phyloP scores from a whole-genome alignment of 2,329 filamentous ascomycete species.

The Penicillium freii region DNA sequence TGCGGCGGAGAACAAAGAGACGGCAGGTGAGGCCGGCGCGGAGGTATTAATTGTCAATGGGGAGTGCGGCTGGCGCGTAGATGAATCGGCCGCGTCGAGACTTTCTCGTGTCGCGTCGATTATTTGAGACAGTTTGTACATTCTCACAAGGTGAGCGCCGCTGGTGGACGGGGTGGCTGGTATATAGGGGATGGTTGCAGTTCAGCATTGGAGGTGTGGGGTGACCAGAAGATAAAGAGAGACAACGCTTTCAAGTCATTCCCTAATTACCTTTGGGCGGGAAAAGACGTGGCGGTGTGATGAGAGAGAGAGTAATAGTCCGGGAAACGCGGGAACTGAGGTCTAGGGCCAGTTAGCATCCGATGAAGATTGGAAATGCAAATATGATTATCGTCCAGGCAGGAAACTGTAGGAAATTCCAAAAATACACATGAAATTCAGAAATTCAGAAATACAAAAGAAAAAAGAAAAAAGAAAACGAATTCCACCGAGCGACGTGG shows the following conservation, averaged over 20 bases:
- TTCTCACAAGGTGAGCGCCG: conserved; percentile 19
- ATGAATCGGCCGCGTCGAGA: conserved; percentile 25
- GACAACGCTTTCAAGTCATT: conserved; percentile 10
- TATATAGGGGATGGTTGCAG: conserved; percentile 15
- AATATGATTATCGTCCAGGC: background rate
- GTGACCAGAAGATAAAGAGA: conserved; percentile 3
- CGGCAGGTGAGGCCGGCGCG: conserved; percentile 39
- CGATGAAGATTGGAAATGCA: background rate
- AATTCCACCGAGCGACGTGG: conserved; percentile 14
- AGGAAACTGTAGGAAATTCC: background rate
- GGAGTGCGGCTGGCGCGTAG: conserved; percentile 27
- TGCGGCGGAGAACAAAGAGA: conserved; percentile 42
- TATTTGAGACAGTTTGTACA: conserved; percentile 38
- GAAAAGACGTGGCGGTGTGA: conserved; percentile 22
- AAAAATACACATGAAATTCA: background rate
- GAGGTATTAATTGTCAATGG: conserved; percentile 37
- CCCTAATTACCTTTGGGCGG: conserved; percentile 13
- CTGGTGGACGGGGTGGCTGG: conserved; percentile 9
- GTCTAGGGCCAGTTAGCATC: conserved; percentile 9
- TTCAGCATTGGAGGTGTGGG: conserved; percentile 17
- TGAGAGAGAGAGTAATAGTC: background rate
- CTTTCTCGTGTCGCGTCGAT: conserved; percentile 35
- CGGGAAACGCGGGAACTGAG: conserved; percentile 12
- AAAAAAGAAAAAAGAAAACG: conserved; percentile 9
- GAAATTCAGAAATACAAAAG: background rate